These are phyloP conservation scores for Dactylellina cionopaga DNA, from an alignment of 2,329 filamentous ascomycete species.

Conservation along the genomic window DNA sequence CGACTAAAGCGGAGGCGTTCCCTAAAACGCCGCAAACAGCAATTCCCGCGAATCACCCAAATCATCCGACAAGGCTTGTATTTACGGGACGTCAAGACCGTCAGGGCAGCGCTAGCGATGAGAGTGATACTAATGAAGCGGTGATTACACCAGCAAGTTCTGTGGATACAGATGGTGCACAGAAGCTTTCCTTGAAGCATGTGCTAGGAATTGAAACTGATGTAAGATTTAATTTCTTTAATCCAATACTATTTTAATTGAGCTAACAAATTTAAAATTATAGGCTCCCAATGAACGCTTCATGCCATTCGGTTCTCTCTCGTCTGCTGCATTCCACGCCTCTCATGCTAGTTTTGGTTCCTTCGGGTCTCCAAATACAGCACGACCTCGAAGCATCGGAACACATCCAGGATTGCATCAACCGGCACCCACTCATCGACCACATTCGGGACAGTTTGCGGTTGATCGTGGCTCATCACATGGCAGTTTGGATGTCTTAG, in stretches of 20 bases:
- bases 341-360: slow-evolving; percentile 27
- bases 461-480: slow-evolving; percentile 41
- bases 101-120: slow-evolving; percentile 47
- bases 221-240: slow-evolving; percentile 18
- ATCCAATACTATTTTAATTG: neutral
- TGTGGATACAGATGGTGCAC: slow-evolving; percentile 45
- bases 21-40: slow-evolving; percentile 46
- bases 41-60: slow-evolving; percentile 27
- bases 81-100: slow-evolving; percentile 45
- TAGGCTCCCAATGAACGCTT: slow-evolving; percentile 45
- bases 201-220: slow-evolving; percentile 50
- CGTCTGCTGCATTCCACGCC: slow-evolving; percentile 49
- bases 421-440: slow-evolving; percentile 8
- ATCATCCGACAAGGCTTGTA: slow-evolving; percentile 33
- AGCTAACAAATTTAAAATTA: slow-evolving; percentile 11
- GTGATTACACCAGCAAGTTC: slow-evolving; percentile 51
- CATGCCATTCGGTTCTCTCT: slow-evolving; percentile 48
- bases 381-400: slow-evolving; percentile 44
- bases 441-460: slow-evolving; percentile 28
- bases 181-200: slow-evolving; percentile 50
- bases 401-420: slow-evolving; percentile 14
- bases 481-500: slow-evolving; percentile 47
- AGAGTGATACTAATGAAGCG: slow-evolving; percentile 48
- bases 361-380: slow-evolving; percentile 37
- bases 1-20: slow-evolving; percentile 49